phyloP scores from a whole-genome alignment of 257 asterid species.

The Ophiorrhiza pumila region DNA sequence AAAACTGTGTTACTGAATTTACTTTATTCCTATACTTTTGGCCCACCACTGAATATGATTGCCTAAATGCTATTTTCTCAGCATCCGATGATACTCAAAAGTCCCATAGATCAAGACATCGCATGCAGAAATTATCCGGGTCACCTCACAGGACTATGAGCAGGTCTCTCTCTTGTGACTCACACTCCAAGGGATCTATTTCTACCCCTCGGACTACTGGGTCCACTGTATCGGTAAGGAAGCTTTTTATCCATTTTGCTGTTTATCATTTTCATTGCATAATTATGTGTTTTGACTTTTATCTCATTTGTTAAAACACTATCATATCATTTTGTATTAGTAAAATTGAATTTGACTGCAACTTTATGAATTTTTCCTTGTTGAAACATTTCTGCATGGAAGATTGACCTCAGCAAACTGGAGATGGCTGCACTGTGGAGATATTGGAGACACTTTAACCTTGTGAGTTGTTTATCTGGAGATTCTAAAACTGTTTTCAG shows the following conservation, averaged over 20 bases:
- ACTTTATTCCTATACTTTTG: constrained; percentile 38
- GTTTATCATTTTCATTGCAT: neutral
- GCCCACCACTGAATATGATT: constrained; percentile 45
- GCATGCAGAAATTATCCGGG: constrained; percentile 51
- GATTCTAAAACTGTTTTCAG: neutral
- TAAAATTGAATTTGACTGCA: neutral
- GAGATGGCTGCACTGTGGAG: constrained; percentile 89
- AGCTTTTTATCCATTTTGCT: constrained; percentile 4
- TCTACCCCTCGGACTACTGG: constrained; percentile 44
- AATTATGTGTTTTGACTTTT: constrained; percentile 2
- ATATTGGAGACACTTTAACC: constrained; percentile 80
- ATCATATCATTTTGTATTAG: neutral
- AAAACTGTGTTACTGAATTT: constrained; percentile 19
- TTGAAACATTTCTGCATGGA: constrained; percentile 27
- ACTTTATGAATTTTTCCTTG: neutral
- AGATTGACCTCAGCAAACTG: constrained; percentile 86
- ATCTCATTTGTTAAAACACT: neutral
- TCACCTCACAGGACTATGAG: constrained; percentile 54
- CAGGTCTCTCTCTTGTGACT: constrained; percentile 61
- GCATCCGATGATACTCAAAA: constrained; percentile 79
- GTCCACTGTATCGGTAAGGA: constrained; percentile 56
- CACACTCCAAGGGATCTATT: constrained; percentile 62
- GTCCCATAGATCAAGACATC: constrained; percentile 70
- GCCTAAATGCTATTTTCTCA: constrained; percentile 23
- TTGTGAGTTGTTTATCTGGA: constrained; percentile 44